phyloP scores from a whole-genome alignment of 305 asterid genomes.

The Withania somnifera region DNA sequence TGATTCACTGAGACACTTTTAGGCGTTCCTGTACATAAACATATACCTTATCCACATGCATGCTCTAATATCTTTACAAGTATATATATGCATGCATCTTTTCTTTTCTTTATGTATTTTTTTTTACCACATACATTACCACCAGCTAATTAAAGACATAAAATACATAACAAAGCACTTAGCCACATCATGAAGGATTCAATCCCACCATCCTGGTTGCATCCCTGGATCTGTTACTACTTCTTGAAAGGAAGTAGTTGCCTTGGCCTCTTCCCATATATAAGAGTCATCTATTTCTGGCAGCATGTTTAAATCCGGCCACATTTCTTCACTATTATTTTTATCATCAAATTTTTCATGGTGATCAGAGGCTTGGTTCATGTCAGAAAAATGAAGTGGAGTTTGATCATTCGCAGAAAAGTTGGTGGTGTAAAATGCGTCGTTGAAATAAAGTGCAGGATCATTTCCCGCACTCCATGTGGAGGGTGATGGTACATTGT shows the following conservation, averaged over 20 bases:
- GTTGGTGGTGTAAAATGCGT: not conserved
- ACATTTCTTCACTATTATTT: constrained; percentile 16
- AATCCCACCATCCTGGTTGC: not conserved
- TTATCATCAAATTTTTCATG: not conserved
- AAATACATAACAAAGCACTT: not conserved
- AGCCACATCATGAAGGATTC: not conserved
- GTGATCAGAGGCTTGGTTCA: not conserved
- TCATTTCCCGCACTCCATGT: not conserved
- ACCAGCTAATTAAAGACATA: not conserved
- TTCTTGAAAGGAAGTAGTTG: constrained; percentile 34
- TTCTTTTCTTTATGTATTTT: not conserved
- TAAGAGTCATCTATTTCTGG: constrained; percentile 59
- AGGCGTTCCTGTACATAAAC: not conserved
- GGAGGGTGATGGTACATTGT: not conserved
- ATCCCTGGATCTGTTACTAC: constrained; percentile 35
- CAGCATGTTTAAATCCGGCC: constrained; percentile 25
- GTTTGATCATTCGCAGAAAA: not conserved
- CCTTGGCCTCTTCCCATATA: constrained; percentile 72
- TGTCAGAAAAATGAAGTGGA: not conserved
- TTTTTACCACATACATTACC: not conserved
- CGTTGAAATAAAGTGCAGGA: not conserved
- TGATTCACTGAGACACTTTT: not conserved
- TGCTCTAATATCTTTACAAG: not conserved
- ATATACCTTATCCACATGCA: not conserved
- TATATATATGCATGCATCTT: not conserved